phyloP scores from a whole-genome alignment of 192 early-diverging fungal species.

The Chytriomyces sp. region DNA sequence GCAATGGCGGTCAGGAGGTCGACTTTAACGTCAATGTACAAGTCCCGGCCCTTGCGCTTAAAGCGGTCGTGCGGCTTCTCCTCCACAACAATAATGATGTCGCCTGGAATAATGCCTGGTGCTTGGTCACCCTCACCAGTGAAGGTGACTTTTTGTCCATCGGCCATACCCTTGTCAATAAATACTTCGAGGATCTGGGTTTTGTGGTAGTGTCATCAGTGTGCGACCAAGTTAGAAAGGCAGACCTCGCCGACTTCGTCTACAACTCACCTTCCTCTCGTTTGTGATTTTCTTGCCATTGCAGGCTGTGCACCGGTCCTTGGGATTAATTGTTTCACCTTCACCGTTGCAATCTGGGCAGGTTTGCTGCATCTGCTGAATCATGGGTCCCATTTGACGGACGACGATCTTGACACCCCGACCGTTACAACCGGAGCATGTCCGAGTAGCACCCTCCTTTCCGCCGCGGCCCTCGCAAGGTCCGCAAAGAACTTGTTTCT shows the following conservation, averaged over 20 bases:
- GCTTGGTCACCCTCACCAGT: constrained; percentile 95
- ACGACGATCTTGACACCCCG: constrained; percentile 87
- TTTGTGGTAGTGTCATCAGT: neutral
- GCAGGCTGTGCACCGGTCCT: constrained; percentile 90
- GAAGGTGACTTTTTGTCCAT: constrained; percentile 95
- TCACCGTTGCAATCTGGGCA: constrained; percentile 89
- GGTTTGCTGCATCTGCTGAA: constrained; percentile 99
- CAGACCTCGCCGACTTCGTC: neutral
- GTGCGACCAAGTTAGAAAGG: neutral
- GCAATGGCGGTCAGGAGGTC: constrained; percentile 93
- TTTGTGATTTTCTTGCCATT: constrained; percentile 81
- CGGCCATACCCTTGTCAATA: constrained; percentile 97
- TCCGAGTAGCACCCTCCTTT: constrained; percentile 83
- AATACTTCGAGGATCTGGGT: constrained; percentile 87
- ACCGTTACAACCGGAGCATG: constrained; percentile 84
- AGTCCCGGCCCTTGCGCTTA: constrained; percentile 89
- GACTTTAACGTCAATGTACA: constrained; percentile 90
- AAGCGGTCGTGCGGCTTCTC: constrained; percentile 94
- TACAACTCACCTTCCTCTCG: constrained; percentile 80
- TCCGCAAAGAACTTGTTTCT: constrained; percentile 89
- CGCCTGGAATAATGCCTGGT: constrained; percentile 92
- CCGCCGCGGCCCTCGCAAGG: constrained; percentile 95
- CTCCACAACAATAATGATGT: constrained; percentile 95
- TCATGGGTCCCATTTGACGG: constrained; percentile 98
- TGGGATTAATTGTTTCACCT: constrained; percentile 88